phyloP scores from a whole-genome alignment of 768 basidiomycete genomes.

The Suillus subalutaceus region DNA sequence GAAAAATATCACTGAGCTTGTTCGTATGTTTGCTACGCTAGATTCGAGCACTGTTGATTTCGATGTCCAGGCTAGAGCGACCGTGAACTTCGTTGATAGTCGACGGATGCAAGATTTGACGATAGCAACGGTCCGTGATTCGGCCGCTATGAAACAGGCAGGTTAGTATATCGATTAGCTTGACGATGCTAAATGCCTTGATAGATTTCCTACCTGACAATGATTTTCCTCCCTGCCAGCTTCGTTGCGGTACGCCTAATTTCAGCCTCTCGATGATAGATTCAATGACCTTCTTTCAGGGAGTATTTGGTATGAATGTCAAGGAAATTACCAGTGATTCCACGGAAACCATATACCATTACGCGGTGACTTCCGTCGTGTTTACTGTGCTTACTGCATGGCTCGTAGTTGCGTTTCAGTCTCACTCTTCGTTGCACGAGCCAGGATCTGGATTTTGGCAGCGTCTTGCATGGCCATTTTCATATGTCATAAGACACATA shows the following conservation, averaged over 20 bases:
- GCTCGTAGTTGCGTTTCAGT: conserved; percentile 57
- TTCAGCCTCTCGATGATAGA: neutral
- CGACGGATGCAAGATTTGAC: conserved; percentile 10
- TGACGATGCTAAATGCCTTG: conserved; percentile 7
- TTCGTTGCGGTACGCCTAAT: conserved; percentile 36
- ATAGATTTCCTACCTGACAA: conserved; percentile 56
- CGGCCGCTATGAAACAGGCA: conserved; percentile 27
- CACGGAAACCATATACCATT: conserved; percentile 37
- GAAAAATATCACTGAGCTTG: conserved; percentile 28
- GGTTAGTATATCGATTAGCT: neutral
- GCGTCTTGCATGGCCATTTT: conserved; percentile 28
- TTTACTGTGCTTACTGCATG: conserved; percentile 52
- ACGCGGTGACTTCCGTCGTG: conserved; percentile 40
- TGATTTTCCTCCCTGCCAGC: conserved; percentile 58
- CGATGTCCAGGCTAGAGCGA: conserved; percentile 51
- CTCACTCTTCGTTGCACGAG: conserved; percentile 17
- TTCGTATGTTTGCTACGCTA: conserved; percentile 14
- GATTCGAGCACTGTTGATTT: neutral
- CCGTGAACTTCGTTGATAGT: conserved; percentile 55
- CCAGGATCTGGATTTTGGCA: conserved; percentile 11
- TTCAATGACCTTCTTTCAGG: conserved; percentile 16
- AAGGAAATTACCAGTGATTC: conserved; percentile 26
- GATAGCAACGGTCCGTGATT: conserved; percentile 17
- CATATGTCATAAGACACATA: conserved; percentile 13
- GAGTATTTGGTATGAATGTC: conserved; percentile 12